Conservation (phyloP, 495 filamentous ascomycete species). For the Penicillium taxi region DNA sequence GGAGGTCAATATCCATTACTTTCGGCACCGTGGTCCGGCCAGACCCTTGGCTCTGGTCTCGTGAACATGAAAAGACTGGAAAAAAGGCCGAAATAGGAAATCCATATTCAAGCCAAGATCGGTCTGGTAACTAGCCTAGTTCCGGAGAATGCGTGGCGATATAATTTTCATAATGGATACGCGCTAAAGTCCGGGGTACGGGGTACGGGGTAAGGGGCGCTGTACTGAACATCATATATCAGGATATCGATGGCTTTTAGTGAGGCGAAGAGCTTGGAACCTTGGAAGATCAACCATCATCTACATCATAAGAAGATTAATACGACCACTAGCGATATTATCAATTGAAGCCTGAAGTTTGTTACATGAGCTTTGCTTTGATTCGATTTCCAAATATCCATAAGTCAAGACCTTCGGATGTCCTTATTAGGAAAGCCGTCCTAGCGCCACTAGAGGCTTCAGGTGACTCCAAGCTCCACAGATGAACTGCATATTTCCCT, state of each 20-base stretch:
- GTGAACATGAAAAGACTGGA: slow-evolving; percentile 16
- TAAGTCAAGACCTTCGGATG: slow-evolving; percentile 9
- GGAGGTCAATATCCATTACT: not conserved
- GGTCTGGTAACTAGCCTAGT: slow-evolving; percentile 3
- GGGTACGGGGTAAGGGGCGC: no score
- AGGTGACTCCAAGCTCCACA: slow-evolving; percentile 1
- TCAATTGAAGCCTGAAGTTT: no score
- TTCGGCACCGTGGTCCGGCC: not conserved
- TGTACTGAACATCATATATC: no score
- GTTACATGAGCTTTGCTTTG: no score
- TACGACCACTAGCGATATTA: no score
- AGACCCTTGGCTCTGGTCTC: slow-evolving; percentile 9
- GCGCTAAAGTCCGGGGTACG: no score
- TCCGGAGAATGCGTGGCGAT: slow-evolving; percentile 15
- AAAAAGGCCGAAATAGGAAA: slow-evolving; percentile 3
- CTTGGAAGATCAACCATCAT: no score
- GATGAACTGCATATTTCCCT: not conserved
- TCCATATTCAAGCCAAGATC: slow-evolving; percentile 3
- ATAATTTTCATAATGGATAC: no score
- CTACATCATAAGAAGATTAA: no score
- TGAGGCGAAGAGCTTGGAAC: no score
- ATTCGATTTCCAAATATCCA: not conserved
- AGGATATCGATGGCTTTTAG: no score
- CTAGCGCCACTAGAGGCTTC: slow-evolving; percentile 2
- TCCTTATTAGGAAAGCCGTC: slow-evolving; percentile 16